Conservation (phyloP, 768 basidiomycete genomes). For the Termitomyces sp. region DNA sequence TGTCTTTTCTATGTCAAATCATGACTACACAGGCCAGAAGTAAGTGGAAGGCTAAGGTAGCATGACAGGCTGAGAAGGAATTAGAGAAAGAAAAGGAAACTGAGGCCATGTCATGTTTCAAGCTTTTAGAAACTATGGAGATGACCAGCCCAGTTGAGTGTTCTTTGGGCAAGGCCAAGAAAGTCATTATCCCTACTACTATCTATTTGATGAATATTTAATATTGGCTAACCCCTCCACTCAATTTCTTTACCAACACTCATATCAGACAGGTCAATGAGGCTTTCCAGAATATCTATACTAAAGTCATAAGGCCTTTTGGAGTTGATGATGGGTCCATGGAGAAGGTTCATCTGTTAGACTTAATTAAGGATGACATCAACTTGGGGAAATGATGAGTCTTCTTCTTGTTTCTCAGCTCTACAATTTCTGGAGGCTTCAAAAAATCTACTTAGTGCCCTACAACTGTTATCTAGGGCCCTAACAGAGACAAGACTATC, state of each 20-base stretch:
- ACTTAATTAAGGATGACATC: no score
- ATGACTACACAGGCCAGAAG: not conserved
- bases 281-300: not conserved
- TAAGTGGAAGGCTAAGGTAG: not conserved
- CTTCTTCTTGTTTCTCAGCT: no score
- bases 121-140: not conserved
- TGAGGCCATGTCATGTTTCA: not conserved
- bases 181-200: not conserved
- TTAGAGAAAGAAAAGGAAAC: no score
- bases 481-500: not conserved
- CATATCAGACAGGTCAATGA: not conserved
- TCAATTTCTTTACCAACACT: constrained; percentile 7
- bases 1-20: not conserved
- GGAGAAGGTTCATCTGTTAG: not conserved
- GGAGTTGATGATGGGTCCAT: not conserved
- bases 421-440: no score
- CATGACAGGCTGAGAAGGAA: no score
- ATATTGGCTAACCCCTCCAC: not conserved
- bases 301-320: not conserved
- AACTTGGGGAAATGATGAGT: no score
- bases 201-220: not conserved
- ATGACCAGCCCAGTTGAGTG: not conserved
- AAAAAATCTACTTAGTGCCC: not conserved
- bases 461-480: not conserved
- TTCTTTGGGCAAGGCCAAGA: not conserved